Evolutionary conservation across 108 stramenopile genomes (phyloP).

Genomic region (Nitzschia sp.): DNA sequence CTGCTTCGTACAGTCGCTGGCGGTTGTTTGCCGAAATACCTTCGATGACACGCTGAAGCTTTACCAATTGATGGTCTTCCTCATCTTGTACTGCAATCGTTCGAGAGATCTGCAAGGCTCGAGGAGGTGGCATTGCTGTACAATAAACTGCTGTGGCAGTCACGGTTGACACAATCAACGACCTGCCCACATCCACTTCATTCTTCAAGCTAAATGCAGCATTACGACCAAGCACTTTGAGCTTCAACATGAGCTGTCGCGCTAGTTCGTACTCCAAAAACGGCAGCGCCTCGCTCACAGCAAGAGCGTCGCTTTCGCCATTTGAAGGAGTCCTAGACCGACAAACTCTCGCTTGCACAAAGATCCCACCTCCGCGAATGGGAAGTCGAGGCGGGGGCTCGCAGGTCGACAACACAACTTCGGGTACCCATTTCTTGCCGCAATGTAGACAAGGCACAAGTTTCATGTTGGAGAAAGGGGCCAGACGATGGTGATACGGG

Average conservation of each 20-base stretch:
- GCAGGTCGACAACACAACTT: conserved; percentile 33
- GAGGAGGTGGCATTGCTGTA: conserved; percentile 87
- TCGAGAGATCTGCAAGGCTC: conserved; percentile 76
- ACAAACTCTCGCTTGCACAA: conserved; percentile 94
- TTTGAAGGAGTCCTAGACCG: conserved; percentile 75
- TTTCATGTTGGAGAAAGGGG: conserved; percentile 96
- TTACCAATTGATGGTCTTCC: conserved; percentile 73
- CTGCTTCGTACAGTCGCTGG: conserved; percentile 58
- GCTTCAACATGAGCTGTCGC: conserved; percentile 94
- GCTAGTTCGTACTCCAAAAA: conserved; percentile 95
- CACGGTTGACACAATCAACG: conserved; percentile 79
- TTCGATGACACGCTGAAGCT: conserved; percentile 79
- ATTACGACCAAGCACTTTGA: conserved; percentile 87
- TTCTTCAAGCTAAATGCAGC: conserved; percentile 83
- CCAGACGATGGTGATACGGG: conserved; percentile 91
- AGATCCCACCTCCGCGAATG: conserved; percentile 85
- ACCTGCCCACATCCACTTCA: conserved; percentile 82
- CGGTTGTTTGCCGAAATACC: conserved; percentile 71
- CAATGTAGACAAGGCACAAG: conserved; percentile 89
- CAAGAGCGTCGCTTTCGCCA: conserved; percentile 88
- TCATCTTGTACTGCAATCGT: conserved; percentile 74
- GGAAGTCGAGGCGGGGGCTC: conserved; percentile 71
- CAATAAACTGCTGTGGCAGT: conserved; percentile 88
- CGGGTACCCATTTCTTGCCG: conserved; percentile 92
- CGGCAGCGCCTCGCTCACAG: conserved; percentile 90